These are phyloP conservation scores for Cercospora janseana DNA, from an alignment of 2,329 filamentous ascomycete genomes.

Conservation along the genomic window DNA sequence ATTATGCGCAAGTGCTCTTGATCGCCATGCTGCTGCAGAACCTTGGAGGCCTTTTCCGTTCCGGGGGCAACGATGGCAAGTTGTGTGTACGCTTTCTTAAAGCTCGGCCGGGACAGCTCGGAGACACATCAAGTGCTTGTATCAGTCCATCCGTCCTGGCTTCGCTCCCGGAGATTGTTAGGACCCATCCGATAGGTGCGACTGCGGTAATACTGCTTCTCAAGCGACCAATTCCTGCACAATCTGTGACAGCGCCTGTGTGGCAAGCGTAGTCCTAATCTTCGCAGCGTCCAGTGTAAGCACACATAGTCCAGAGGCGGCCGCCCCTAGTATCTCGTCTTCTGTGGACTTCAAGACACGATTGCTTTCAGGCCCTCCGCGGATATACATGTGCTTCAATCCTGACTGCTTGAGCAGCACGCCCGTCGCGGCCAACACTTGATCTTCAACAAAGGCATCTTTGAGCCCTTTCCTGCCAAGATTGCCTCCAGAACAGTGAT, in stretches of 20 bases:
- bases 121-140: no score
- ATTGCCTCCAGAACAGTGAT: conserved; percentile 8
- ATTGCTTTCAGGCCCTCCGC: neutral
- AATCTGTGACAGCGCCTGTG: conserved; percentile 2
- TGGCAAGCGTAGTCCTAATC: neutral
- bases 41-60: no score
- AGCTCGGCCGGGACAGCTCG: no score
- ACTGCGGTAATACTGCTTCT: neutral
- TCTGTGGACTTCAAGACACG: neutral
- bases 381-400: conserved; percentile 3
- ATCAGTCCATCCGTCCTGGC: no score
- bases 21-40: no score
- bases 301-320: neutral
- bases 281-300: neutral
- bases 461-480: neutral
- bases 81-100: no score
- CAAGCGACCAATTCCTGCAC: neutral
- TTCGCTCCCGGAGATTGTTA: no score
- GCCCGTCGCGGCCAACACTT: conserved; percentile 5
- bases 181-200: neutral
- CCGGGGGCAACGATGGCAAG: no score
- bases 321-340: conserved; percentile 1
- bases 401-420: neutral
- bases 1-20: no score
- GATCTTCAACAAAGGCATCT: neutral